Base-by-base conservation (phyloP, 208 protist genomes). In the Crithidia sp. region DNA sequence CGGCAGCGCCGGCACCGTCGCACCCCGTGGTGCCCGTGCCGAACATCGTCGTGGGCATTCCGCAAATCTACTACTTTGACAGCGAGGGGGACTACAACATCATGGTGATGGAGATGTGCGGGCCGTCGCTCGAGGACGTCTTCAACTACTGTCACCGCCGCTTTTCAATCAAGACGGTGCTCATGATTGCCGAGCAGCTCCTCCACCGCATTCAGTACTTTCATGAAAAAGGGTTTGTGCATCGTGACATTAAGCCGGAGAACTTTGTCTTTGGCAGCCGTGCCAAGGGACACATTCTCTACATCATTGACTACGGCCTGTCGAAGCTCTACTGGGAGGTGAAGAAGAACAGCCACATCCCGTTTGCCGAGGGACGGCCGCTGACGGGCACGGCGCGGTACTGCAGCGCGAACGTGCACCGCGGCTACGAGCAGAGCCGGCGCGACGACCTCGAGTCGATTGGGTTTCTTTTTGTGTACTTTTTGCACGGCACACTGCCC, bases 121-220 rank as follows among this genome's bases (percentile, higher is more conserved):
- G 95, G 3, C 93, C 95, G 13, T 95, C 89, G 19, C 79, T 97
- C 17, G 92, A 96, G 63, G 91, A 96, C 65, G 57, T 98, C 14
- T 96, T 98, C 72, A 96, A 94, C 71, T 97, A 97, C 84, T 96
- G 91, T 57, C 85, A 92, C 69, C 83, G 90, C 47, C 87, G 89
- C 59, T 99, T 99, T 76, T 98, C 94, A 5, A 67, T 99, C 36
- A 99, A 99, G 87, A 99, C 99, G 28, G 96, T 99, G n/a, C 89
- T 99, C n/a, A 99, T 99, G 98, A 71, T 99, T 0, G 99, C 98
- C 2, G 98, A 99, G 60, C 99, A 99, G 85, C 95, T 99, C 72
- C 68, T 97, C 10, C 77, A 86, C 9, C 89, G 93, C 10, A 86
- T 97, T 45, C 84, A 96, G 75, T 96, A 92, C 80, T 74, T 97